Evolutionary conservation across 768 basidiomycete species (phyloP).

Genomic region (Coprinellus aureogranulatus): DNA sequence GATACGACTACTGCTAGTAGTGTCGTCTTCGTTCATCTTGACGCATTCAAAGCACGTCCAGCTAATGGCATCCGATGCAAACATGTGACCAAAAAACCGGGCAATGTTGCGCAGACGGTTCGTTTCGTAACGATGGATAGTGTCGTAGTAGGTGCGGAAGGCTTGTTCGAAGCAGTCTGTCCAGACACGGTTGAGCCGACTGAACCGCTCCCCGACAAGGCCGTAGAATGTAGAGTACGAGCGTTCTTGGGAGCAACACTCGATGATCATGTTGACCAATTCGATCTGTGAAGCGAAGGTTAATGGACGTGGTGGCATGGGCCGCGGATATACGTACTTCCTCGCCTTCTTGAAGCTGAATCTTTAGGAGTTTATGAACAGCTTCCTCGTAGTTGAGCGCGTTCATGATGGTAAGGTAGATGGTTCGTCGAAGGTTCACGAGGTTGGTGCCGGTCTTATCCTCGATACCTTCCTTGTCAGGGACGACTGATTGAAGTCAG

Average conservation of each 20-base stretch:
- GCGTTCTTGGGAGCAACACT: constrained; percentile 99
- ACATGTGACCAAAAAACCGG: constrained; percentile 91
- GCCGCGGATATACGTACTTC: constrained; percentile 59
- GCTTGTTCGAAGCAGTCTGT: constrained; percentile 84
- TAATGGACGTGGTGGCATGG: background rate
- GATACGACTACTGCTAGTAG: constrained; percentile 93
- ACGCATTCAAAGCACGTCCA: constrained; percentile 85
- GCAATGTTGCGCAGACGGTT: constrained; percentile 97
- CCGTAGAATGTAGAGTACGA: constrained; percentile 98
- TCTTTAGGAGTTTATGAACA: constrained; percentile 94
- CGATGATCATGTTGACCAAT: constrained; percentile 97
- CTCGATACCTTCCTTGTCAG: constrained; percentile 85
- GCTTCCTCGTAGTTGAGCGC: constrained; percentile 98
- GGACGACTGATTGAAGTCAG: constrained; percentile 46
- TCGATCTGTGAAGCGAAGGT: constrained; percentile 67
- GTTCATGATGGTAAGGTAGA: constrained; percentile 99
- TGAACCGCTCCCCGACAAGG: constrained; percentile 92
- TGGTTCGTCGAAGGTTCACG: constrained; percentile 88
- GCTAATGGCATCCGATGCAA: constrained; percentile 83
- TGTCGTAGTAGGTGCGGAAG: constrained; percentile 87
- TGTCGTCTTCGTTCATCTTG: constrained; percentile 96
- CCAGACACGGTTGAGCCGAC: constrained; percentile 95
- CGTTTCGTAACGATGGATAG: constrained; percentile 98
- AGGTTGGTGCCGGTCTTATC: constrained; percentile 94
- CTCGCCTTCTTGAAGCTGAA: constrained; percentile 87